Base-by-base conservation (phyloP, 1,284 basidiomycete species). In the Ganoderma lingzhi region DNA sequence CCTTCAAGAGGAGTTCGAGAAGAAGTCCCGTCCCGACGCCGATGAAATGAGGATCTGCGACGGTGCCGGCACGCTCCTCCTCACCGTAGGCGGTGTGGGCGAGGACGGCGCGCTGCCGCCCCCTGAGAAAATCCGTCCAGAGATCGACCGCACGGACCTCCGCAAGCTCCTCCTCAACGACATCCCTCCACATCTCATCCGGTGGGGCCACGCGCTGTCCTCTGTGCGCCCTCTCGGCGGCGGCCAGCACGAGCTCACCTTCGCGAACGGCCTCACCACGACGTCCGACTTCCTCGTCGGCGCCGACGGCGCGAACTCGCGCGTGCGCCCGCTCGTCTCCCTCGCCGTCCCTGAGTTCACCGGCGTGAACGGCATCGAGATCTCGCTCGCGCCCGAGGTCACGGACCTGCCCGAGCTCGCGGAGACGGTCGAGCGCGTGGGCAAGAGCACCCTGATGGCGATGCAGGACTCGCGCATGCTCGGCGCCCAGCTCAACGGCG, bases 271-370 rank as follows among this genome's bases (percentile, higher is more conserved):
- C 42, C 19, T 55, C n/a, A 42, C 42, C 28, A 37, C 51, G 8
- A 39, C 61, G 3, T 64, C 39, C 30, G 70, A 67, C 56, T n/a
- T 84, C 55, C 76, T 86, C 28, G 75, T 86, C 32, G 85, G 84
- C 19, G 84, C 84, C 17, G 85, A 86, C 66, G 85, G 85, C 10
- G 77, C 84, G 8, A 84, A 82, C 79, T 85, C 84, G n/a, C 77
- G 76, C 63, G 76, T 84, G 19, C 81, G 84, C 44, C 74, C 77
- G 2, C 74, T 84, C 41, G 48, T 70, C 19, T 71, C 68, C 19
- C 19, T 61, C 30, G 68, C 65, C 28, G 23, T 32, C 6, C 55
- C 65, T 12, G 32, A 55, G 23, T 72, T 59, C 63, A 19, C 35
- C 23, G 69, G 69, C 15, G 23, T 68, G 37, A 70, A 41, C 3